Conservation (phyloP, 805 yeast species). For the Yamadazyma scolyti region DNA sequence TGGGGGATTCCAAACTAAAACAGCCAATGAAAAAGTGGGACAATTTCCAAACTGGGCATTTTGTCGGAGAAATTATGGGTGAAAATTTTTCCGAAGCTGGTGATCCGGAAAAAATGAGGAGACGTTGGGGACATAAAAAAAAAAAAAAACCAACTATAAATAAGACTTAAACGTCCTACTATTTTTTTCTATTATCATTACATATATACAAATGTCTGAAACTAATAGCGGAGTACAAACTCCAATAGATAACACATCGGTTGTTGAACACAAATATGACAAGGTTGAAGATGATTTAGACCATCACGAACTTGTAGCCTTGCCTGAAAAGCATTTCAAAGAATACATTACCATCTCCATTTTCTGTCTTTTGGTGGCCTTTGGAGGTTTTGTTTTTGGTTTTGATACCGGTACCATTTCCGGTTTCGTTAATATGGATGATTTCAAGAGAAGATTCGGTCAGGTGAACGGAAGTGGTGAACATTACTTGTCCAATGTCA, state of each 20-base stretch:
- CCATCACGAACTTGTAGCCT: constrained; percentile 5
- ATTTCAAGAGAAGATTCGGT: constrained; percentile 54
- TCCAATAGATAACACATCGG: constrained; percentile 13
- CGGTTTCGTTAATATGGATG: constrained; percentile 61
- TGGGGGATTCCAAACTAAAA: constrained; percentile 1
- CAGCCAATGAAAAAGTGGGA: constrained; percentile 2
- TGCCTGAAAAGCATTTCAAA: constrained; percentile 27
- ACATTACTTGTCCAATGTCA: constrained; percentile 36
- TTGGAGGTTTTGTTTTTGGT: constrained; percentile 75
- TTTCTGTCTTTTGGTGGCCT: constrained; percentile 55
- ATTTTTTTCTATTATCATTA: neutral
- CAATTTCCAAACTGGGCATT: too few species aligned
- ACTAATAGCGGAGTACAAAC: constrained; percentile 13
- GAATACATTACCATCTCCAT: constrained; percentile 31
- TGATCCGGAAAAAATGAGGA: too few species aligned
- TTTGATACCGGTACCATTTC: constrained; percentile 79
- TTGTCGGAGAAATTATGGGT: too few species aligned
- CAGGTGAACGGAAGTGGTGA: constrained; percentile 34
- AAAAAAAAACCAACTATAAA: constrained; percentile 2
- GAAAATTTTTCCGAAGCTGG: too few species aligned
- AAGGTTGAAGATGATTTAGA: constrained; percentile 4
- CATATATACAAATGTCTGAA: constrained; percentile 5
- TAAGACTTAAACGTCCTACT: neutral
- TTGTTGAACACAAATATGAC: constrained; percentile 12
- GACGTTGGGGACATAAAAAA: too few species aligned